Conservation (phyloP, 2,329 filamentous ascomycete genomes). For the Fusarium pseudonygamai region DNA sequence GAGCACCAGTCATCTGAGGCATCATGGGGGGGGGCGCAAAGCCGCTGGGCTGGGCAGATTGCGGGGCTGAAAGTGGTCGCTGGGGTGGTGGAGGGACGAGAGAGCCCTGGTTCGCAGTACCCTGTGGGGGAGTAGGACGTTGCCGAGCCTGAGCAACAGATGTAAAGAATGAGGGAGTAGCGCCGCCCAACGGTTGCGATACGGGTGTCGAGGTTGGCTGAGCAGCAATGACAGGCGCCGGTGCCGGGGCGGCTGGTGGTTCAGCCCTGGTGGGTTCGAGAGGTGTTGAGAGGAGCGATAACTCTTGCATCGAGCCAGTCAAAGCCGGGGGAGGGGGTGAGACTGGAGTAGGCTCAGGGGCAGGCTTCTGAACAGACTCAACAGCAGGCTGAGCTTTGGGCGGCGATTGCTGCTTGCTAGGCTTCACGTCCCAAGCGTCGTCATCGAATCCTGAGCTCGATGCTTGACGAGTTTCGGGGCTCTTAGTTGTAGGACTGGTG, state of each 20-base stretch:
- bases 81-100: conserved; percentile 81
- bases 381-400: conserved; percentile 28
- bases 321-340: conserved; percentile 57
- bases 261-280: conserved; percentile 60
- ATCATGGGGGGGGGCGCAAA: conserved; percentile 81
- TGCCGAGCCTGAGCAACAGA: conserved; percentile 57
- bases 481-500: conserved; percentile 44
- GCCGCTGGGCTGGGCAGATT: conserved; percentile 77
- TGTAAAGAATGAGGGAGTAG: conserved; percentile 67
- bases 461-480: conserved; percentile 39
- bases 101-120: conserved; percentile 62
- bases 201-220: conserved; percentile 48
- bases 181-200: conserved; percentile 60
- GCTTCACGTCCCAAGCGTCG: conserved; percentile 97
- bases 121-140: conserved; percentile 44
- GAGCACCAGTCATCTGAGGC: conserved; percentile 81
- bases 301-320: conserved; percentile 73
- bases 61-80: conserved; percentile 86
- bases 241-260: conserved; percentile 43
- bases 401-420: conserved; percentile 65
- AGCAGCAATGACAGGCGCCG: conserved; percentile 13
- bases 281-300: conserved; percentile 63
- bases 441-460: conserved; percentile 80
- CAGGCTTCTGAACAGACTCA: conserved; percentile 39
- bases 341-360: conserved; percentile 23